Percentiles rank a stretch among this genome's conserved stretches.
Evolutionary conservation across 257 asterid genomes (phyloP).

Genomic region (Thymus mandschuricus): DNA sequence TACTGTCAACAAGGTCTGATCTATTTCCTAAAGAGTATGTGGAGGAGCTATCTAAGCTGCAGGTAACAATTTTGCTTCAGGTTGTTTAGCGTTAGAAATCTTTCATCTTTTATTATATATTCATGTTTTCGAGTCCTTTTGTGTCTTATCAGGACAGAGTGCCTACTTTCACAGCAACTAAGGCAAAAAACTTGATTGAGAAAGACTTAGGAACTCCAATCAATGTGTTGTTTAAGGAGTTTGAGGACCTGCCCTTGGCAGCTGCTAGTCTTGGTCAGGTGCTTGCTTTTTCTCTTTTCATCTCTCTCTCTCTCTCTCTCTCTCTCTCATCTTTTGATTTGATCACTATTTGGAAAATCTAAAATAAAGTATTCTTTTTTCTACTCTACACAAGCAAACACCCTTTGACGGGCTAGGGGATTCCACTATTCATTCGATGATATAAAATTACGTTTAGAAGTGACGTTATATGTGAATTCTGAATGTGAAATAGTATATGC

Average conservation of each 20-base stretch:
- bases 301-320: constrained; percentile 11
- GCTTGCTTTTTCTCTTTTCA: constrained; percentile 39
- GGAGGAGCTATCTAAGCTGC: constrained; percentile 84
- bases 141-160: constrained; percentile 69
- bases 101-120: neutral
- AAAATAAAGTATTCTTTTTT: no score
- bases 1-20: constrained; percentile 87
- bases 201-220: constrained; percentile 77
- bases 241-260: constrained; percentile 85
- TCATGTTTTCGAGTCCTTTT: constrained; percentile 11
- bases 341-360: neutral
- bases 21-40: constrained; percentile 82
- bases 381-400: neutral
- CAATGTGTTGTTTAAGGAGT: constrained; percentile 58
- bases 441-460: neutral
- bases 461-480: neutral
- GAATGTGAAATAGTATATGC: no score
- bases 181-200: constrained; percentile 64
- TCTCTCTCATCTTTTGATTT: neutral
- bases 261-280: constrained; percentile 99
- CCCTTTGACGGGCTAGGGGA: neutral
- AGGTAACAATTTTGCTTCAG: constrained; percentile 40
- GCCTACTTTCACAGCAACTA: constrained; percentile 71
- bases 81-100: neutral
- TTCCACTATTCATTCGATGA: constrained; percentile 7